These are phyloP conservation scores for Irpex lacteus DNA, from an alignment of 1,284 basidiomycete genomes.

Conservation along the genomic window DNA sequence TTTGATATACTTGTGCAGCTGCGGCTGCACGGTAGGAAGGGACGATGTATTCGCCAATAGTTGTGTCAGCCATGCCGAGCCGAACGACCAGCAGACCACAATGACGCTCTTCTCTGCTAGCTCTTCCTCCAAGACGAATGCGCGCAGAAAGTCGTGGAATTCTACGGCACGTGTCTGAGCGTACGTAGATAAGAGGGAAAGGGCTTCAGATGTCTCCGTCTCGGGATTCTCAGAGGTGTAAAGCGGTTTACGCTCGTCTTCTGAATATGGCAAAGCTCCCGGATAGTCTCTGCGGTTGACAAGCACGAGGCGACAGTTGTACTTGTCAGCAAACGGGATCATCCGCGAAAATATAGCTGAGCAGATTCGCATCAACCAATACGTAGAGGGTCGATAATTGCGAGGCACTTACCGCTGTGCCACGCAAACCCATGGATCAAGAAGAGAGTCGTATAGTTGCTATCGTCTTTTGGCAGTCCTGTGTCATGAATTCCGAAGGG, in stretches of 20 bases:
- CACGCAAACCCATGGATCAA: slow-evolving; percentile 13
- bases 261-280: slow-evolving; percentile 23
- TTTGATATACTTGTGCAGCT: slow-evolving; percentile 7
- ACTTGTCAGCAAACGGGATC: slow-evolving; percentile 14
- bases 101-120: slow-evolving; percentile 12
- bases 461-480: slow-evolving; percentile 56
- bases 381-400: too few relatives aligned
- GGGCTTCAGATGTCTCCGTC: slow-evolving; percentile 8
- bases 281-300: slow-evolving; percentile 30
- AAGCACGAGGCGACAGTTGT: slow-evolving; percentile 24
- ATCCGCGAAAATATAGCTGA: slow-evolving; percentile 15
- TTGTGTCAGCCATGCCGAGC: slow-evolving; percentile 16
- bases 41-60: slow-evolving; percentile 17
- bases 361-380: too few relatives aligned
- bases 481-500: slow-evolving; percentile 42
- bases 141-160: slow-evolving; percentile 15
- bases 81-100: slow-evolving; percentile 22
- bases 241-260: slow-evolving; percentile 17
- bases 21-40: slow-evolving; percentile 10
- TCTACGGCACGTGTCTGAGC: slow-evolving; percentile 16
- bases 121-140: slow-evolving; percentile 12
- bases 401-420: slow-evolving; percentile 4
- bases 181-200: slow-evolving; percentile 10
- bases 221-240: background rate
- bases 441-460: slow-evolving; percentile 21